Evolutionary conservation across 1,139 yeast genomes (phyloP).

Genomic region (Torulaspora pretoriensis): DNA sequence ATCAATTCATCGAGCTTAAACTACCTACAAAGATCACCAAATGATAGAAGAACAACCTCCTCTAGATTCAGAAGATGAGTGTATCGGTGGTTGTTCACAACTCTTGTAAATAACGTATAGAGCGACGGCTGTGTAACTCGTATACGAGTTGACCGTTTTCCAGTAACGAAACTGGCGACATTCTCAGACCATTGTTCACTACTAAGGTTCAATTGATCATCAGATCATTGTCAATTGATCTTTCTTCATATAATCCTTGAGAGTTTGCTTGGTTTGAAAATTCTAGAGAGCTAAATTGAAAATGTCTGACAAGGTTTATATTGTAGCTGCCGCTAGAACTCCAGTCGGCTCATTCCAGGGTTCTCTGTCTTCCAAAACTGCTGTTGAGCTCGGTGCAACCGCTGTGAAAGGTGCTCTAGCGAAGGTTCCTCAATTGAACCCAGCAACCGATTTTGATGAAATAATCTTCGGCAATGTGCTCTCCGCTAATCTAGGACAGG

Average conservation of each 20-base stretch:
- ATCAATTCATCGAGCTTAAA: background rate
- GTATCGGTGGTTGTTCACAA: background rate
- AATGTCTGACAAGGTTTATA: slow-evolving; percentile 58
- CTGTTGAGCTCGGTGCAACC: slow-evolving; percentile 83
- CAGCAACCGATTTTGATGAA: slow-evolving; percentile 73
- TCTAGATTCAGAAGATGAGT: background rate
- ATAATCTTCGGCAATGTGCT: slow-evolving; percentile 88
- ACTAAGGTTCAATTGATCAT: background rate
- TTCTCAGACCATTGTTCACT: background rate
- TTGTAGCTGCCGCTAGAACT: slow-evolving; percentile 88
- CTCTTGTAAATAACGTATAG: slow-evolving; percentile 10
- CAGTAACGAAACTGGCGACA: background rate
- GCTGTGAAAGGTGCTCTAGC: slow-evolving; percentile 86
- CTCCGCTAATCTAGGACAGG: slow-evolving; percentile 93
- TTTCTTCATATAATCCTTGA: background rate
- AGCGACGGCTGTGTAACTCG: slow-evolving; percentile 3
- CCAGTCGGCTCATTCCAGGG: slow-evolving; percentile 96
- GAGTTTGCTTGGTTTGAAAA: background rate
- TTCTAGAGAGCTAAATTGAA: background rate
- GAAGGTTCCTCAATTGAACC: slow-evolving; percentile 76
- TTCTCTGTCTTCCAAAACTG: slow-evolving; percentile 62
- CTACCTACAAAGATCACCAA: slow-evolving; percentile 5
- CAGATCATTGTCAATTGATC: background rate
- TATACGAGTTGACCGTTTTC: background rate
- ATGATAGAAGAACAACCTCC: slow-evolving; percentile 1